Evolutionary conservation across 306 rosid genomes (phyloP), one percentile per base, ranked within the genome.

Genomic region (Cucurbita pepo): DNA sequence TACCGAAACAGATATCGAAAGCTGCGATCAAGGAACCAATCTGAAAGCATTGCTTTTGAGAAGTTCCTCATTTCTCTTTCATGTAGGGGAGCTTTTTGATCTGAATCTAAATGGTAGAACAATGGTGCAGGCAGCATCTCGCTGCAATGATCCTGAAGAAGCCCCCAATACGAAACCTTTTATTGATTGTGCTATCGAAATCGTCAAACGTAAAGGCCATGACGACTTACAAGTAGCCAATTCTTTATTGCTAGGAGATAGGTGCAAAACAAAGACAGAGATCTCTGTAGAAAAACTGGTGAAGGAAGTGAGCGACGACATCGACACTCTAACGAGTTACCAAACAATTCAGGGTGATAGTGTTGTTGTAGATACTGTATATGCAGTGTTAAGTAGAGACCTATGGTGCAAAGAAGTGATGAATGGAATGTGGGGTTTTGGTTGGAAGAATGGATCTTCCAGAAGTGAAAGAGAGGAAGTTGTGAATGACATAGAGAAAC

Each of bases 361-460:
- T 74, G 72, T 71, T 73, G 25, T 77, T 25, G 79, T 71, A 41
- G 96, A 88, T 63, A 64, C 63, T 76, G 48, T 86, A 40, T 82
- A 74, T 71, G 80, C 86, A 82, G 86, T 87, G 85, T 72, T 90
- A 80, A 86, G 83, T 76, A 86, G 88, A 67, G 98, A 90, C 69
- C 78, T 90, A 45, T 79, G 58, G 62, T 82, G 88, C 83, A 76
- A 60, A 72, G 90, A 91, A 62, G 18, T 88, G 81, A 82, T 76
- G 16, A 83, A 83, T 78, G 96, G 88, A 75, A 82, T 84, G 22
- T 93, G 98, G 98, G 89, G 83, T 75, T 80, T 50, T 58, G 91
- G 94, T 78, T 87, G 98, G 98, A 82, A 75, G 74, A 80, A 79
- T 74, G 90, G 86, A 75, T 85, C 82, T 85, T 86, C 92, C 10